phyloP scores from a whole-genome alignment of 257 asterid species.

The Salvia miltiorrhiza region DNA sequence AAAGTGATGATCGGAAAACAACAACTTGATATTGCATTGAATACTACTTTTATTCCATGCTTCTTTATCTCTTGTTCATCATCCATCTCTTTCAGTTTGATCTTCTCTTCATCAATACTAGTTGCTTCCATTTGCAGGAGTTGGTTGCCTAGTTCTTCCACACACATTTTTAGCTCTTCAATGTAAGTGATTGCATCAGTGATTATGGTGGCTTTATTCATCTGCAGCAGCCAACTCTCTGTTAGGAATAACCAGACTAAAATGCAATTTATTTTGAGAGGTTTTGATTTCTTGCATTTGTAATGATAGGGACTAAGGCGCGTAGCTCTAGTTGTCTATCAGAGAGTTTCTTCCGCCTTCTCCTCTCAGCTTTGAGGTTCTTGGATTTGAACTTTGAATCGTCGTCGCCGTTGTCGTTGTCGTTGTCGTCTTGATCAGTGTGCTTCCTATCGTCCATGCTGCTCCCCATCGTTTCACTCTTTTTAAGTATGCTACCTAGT shows the following conservation, averaged over 20 bases:
- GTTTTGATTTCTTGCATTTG: constrained; percentile 54
- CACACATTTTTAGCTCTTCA: constrained; percentile 49
- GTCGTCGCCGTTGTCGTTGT: constrained; percentile 11
- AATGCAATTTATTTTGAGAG: not conserved
- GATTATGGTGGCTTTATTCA: constrained; percentile 70
- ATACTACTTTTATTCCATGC: constrained; percentile 45
- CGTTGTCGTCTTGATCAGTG: constrained; percentile 26
- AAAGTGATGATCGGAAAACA: not conserved
- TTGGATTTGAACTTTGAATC: constrained; percentile 53
- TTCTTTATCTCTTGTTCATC: constrained; percentile 40
- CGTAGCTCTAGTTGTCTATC: constrained; percentile 69
- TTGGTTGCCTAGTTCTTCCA: constrained; percentile 51
- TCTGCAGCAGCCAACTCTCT: constrained; percentile 35
- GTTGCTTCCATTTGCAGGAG: constrained; percentile 48
- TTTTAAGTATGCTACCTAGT: constrained; percentile 13
- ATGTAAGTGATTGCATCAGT: constrained; percentile 77
- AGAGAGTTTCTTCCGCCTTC: constrained; percentile 69
- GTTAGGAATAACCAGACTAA: not conserved
- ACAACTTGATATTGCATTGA: not conserved
- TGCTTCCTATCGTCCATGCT: constrained; percentile 34
- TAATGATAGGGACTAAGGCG: constrained; percentile 70
- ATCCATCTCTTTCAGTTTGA: constrained; percentile 20
- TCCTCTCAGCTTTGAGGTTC: constrained; percentile 76
- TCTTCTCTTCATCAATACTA: constrained; percentile 16
- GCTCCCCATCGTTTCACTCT: constrained; percentile 7